Evolutionary conservation across 495 filamentous ascomycete species (phyloP).

Genomic region (Articulospora tetracladia): DNA sequence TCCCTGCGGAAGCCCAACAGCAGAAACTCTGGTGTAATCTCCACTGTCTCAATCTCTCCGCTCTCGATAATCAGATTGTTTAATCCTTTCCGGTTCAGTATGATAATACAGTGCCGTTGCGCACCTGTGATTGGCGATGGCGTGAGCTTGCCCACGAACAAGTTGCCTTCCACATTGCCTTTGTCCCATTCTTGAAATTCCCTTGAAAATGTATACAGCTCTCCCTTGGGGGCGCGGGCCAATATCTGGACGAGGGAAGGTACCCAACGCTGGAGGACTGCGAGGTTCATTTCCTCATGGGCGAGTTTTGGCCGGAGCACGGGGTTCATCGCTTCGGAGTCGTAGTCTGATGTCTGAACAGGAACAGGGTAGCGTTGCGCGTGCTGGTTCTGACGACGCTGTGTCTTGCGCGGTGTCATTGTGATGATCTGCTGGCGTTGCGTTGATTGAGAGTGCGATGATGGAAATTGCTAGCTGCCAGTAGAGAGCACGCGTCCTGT

Average conservation of each 20-base stretch:
- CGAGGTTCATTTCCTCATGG: slow-evolving; percentile 80
- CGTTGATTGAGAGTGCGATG: slow-evolving; percentile 7
- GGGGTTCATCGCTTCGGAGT: slow-evolving; percentile 45
- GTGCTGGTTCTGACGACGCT: slow-evolving; percentile 35
- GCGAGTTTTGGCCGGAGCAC: slow-evolving; percentile 37
- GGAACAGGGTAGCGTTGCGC: slow-evolving; percentile 27
- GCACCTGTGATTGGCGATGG: slow-evolving; percentile 15
- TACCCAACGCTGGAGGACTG: slow-evolving; percentile 71
- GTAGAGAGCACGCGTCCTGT: no score
- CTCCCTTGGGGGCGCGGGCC: slow-evolving; percentile 72
- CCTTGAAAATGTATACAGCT: slow-evolving; percentile 71
- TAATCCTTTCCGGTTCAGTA: slow-evolving; percentile 33
- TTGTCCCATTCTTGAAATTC: slow-evolving; percentile 69
- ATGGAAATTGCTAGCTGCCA: background rate
- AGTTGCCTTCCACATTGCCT: slow-evolving; percentile 67
- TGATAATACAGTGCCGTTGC: slow-evolving; percentile 26
- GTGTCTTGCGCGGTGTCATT: slow-evolving; percentile 32
- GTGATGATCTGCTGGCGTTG: slow-evolving; percentile 8
- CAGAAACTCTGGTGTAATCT: slow-evolving; percentile 25
- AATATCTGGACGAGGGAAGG: slow-evolving; percentile 63
- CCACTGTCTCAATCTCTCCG: slow-evolving; percentile 26
- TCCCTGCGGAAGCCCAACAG: slow-evolving; percentile 13
- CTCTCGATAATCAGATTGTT: slow-evolving; percentile 31
- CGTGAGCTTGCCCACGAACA: slow-evolving; percentile 66
- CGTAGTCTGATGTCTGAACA: slow-evolving; percentile 59